A percentile compares a stretch with the other conserved stretches of the same genome.
phyloP scores from a whole-genome alignment of 331 rosid species.

The Quercus lobata region DNA sequence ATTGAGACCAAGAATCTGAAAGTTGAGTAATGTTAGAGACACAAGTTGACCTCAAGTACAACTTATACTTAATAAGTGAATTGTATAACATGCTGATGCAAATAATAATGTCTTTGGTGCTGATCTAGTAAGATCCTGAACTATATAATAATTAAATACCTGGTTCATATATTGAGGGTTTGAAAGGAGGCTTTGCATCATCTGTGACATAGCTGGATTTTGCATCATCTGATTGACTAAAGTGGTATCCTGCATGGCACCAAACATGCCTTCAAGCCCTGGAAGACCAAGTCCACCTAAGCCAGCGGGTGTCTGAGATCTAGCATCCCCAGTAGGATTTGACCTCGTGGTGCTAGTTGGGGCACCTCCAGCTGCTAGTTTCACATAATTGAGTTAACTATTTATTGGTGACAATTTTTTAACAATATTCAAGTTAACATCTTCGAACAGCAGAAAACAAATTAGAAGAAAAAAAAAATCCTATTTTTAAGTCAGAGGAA shows the following conservation, averaged over 20 bases:
- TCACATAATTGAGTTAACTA: slow-evolving; percentile 17
- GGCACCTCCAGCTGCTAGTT: slow-evolving; percentile 56
- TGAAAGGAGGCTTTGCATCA: slow-evolving; percentile 82
- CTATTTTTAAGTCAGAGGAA: background rate
- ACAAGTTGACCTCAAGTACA: slow-evolving; percentile 15
- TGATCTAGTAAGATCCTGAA: background rate
- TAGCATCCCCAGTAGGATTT: slow-evolving; percentile 47
- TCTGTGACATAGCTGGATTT: slow-evolving; percentile 83
- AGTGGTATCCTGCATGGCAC: slow-evolving; percentile 59
- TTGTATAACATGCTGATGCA: background rate
- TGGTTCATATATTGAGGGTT: slow-evolving; percentile 75
- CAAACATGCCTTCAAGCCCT: slow-evolving; percentile 56
- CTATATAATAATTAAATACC: slow-evolving; percentile 33
- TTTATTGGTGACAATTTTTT: slow-evolving; percentile 6
- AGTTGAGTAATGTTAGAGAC: slow-evolving; percentile 13
- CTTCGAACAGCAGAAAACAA: slow-evolving; percentile 7
- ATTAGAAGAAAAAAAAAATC: background rate
- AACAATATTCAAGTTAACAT: background rate
- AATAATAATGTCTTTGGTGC: background rate
- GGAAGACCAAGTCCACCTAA: slow-evolving; percentile 62
- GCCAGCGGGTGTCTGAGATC: slow-evolving; percentile 50
- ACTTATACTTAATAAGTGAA: background rate
- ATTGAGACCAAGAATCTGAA: slow-evolving; percentile 35
- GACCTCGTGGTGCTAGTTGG: slow-evolving; percentile 51
- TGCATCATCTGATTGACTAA: slow-evolving; percentile 66